phyloP scores from a whole-genome alignment of 1,284 basidiomycete genomes.

The Porodaedalea pini region DNA sequence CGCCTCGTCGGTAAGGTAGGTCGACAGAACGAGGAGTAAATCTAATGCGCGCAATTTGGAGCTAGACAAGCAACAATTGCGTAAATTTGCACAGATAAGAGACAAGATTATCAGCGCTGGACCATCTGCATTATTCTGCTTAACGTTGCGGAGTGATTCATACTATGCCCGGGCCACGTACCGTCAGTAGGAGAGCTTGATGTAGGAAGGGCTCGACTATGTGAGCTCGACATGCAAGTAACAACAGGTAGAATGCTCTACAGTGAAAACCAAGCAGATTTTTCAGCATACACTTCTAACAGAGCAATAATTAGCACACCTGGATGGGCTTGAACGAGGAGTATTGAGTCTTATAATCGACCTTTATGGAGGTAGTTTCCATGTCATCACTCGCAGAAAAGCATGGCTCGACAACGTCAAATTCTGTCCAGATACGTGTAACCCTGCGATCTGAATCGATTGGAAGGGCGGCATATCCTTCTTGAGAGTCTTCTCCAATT shows the following conservation, averaged over 20 bases:
- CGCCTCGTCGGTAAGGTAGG: conserved; percentile 89
- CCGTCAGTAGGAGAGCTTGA: conserved; percentile 11
- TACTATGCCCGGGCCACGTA: background rate
- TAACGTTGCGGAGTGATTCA: background rate
- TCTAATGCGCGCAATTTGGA: conserved; percentile 86
- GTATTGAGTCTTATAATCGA: conserved; percentile 44
- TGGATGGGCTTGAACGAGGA: conserved; percentile 57
- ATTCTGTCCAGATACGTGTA: conserved; percentile 78
- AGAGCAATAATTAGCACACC: conserved; percentile 33
- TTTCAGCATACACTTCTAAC: background rate
- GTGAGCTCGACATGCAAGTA: conserved; percentile 63
- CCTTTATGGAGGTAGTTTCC: conserved; percentile 48
- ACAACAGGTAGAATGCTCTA: conserved; percentile 78
- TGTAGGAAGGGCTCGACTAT: background rate
- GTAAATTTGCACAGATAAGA: conserved; percentile 84
- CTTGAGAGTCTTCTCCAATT: conserved; percentile 25
- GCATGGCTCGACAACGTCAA: conserved; percentile 72
- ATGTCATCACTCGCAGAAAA: conserved; percentile 51
- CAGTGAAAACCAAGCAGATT: background rate
- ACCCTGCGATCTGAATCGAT: conserved; percentile 77
- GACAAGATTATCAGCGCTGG: conserved; percentile 80
- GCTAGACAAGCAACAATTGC: conserved; percentile 85
- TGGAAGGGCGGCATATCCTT: conserved; percentile 43
- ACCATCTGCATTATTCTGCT: conserved; percentile 51
- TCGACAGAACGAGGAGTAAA: conserved; percentile 79